Base-by-base conservation (phyloP, 2,329 filamentous ascomycete genomes). In the Diaporthe vaccinii region DNA sequence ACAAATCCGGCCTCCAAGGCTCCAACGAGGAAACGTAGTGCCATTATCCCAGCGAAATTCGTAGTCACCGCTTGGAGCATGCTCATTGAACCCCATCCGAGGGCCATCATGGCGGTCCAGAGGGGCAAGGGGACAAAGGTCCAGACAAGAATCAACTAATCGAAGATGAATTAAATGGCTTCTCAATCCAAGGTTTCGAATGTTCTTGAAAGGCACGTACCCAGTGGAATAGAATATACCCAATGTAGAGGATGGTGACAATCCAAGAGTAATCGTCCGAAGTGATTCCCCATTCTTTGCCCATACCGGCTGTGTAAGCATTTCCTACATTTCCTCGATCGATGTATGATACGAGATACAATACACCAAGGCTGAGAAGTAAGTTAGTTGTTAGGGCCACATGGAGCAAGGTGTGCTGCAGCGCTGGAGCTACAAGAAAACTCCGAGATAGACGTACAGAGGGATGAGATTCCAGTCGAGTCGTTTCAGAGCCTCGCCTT, bases 221-320 rank as follows among this genome's bases (percentile, higher is more conserved):
- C 58, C 22, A 44, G n/a, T 62, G 58, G 2, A 62, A 62, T 15
- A 62, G 22, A 20, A 62, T 62, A n/a, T 62, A 62, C 7, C 36
- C 58, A 39, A 62, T 41, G 14, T 62, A 62, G n/a, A 41, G 36
- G 20, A 28, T 44, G 4, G 58, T 62, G n/a, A 62, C 58, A 28
- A 62, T 62, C 58, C 58, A 62, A 9, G 58, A 62, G n/a, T 62
- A 62, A 9, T 62, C 22, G 7, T 44, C n/a, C 0, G 58, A 62
- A 20, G 58, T 62, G n/a, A 62, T 44, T 2, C 36, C 36, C 58
- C 58, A 62, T 25, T 62, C 58, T 17, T 41, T 39, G 14, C 58
- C 36, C 58, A 61, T 39, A 3, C 57, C 34, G 2, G 57, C 57
- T 15, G 57, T 41, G 22, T 61, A 61, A 9, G 34, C 34, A 25